Evolutionary conservation across 306 rosid genomes (phyloP).

Genomic region (Rosa chinensis): DNA sequence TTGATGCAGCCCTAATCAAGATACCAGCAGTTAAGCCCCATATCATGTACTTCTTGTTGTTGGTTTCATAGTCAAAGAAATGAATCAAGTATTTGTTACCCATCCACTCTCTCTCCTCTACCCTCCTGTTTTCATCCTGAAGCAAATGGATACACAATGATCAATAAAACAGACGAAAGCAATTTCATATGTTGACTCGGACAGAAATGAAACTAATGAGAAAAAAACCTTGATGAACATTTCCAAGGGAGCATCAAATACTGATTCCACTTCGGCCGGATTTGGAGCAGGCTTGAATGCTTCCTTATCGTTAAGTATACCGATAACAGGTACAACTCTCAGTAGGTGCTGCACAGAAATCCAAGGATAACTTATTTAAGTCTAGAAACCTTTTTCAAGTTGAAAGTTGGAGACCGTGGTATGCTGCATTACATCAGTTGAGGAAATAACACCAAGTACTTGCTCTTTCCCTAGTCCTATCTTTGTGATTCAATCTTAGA

Average conservation of each 20-base stretch:
- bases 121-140: slow-evolving; percentile 80
- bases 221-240: slow-evolving; percentile 83
- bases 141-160: slow-evolving; percentile 25
- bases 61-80: slow-evolving; percentile 66
- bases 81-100: slow-evolving; percentile 80
- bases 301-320: slow-evolving; percentile 69
- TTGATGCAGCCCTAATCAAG: slow-evolving; percentile 89
- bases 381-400: background rate
- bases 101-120: slow-evolving; percentile 91
- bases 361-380: background rate
- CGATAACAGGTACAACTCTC: slow-evolving; percentile 90
- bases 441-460: background rate
- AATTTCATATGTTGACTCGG: background rate
- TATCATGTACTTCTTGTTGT: slow-evolving; percentile 57
- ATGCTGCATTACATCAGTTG: background rate
- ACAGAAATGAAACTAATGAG: slow-evolving; percentile 12
- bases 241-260: slow-evolving; percentile 90
- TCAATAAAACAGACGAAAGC: background rate
- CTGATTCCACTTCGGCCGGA: slow-evolving; percentile 81
- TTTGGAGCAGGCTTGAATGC: slow-evolving; percentile 71
- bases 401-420: background rate
- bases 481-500: background rate
- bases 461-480: background rate
- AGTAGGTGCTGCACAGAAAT: slow-evolving; percentile 66
- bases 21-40: slow-evolving; percentile 98